These are phyloP conservation scores for Hyaloscypha variabilis DNA, from an alignment of 495 filamentous ascomycete genomes.

Conservation along the genomic window DNA sequence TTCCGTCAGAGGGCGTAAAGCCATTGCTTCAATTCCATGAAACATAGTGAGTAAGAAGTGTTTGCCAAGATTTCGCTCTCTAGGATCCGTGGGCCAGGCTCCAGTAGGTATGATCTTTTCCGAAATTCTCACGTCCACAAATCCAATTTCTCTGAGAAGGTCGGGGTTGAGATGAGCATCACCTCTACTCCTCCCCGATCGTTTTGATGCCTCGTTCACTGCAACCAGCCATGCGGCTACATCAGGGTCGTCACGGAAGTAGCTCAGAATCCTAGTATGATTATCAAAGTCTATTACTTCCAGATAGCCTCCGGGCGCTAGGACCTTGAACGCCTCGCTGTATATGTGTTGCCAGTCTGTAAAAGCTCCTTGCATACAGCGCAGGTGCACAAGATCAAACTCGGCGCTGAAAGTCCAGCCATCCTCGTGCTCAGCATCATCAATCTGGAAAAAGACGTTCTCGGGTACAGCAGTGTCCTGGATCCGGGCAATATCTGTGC, in stretches of 20 bases:
- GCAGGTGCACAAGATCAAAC: constrained; percentile 70
- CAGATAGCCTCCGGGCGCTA: constrained; percentile 67
- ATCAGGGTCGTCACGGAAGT: constrained; percentile 43
- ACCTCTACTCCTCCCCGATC: constrained; percentile 50
- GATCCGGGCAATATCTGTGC: constrained; percentile 62
- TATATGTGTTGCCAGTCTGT: constrained; percentile 64
- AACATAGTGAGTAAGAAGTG: constrained; percentile 66
- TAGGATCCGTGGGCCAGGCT: constrained; percentile 52
- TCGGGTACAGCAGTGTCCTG: constrained; percentile 56
- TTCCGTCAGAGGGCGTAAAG: constrained; percentile 62
- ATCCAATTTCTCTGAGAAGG: constrained; percentile 57
- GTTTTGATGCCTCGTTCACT: constrained; percentile 42
- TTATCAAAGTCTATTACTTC: constrained; percentile 62
- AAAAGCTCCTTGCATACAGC: constrained; percentile 66
- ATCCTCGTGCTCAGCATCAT: constrained; percentile 60
- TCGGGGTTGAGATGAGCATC: constrained; percentile 55
- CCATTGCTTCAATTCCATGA: constrained; percentile 65
- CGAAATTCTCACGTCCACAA: constrained; percentile 58
- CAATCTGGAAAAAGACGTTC: constrained; percentile 72
- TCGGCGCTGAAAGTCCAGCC: constrained; percentile 54
- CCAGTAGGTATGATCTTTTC: constrained; percentile 64
- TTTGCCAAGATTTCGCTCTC: constrained; percentile 61
- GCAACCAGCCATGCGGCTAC: constrained; percentile 38
- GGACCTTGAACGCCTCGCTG: constrained; percentile 57
- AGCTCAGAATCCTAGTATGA: constrained; percentile 37